These are phyloP conservation scores for Paxillus involutus DNA, from an alignment of 768 basidiomycete genomes.

Conservation along the genomic window DNA sequence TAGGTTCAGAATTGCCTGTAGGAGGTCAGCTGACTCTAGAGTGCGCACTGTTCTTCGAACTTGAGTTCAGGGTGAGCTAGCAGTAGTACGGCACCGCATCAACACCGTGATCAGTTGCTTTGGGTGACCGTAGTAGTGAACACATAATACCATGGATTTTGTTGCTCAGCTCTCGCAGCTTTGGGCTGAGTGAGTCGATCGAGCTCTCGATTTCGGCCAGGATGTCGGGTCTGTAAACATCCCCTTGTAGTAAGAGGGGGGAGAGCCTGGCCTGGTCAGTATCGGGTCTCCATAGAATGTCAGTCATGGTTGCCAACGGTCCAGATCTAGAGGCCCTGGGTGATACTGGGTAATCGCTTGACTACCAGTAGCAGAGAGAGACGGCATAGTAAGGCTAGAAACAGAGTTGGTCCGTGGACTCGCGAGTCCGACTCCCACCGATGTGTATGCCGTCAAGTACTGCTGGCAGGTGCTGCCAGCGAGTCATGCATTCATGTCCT, in stretches of 20 bases:
- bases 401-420: no score
- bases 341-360: not conserved
- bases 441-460: no score
- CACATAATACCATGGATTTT: constrained; percentile 63
- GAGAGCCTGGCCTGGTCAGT: constrained; percentile 19
- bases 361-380: no score
- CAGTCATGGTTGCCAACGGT: not conserved
- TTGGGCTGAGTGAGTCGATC: constrained; percentile 51
- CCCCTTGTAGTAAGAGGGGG: constrained; percentile 19
- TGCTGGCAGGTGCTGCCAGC: no score
- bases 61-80: constrained; percentile 69
- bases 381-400: no score
- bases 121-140: not conserved
- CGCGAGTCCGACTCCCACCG: no score
- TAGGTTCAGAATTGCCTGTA: not conserved
- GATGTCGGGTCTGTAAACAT: constrained; percentile 57
- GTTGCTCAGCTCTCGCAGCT: constrained; percentile 60
- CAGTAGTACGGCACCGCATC: no score
- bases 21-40: not conserved
- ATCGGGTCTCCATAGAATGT: constrained; percentile 48
- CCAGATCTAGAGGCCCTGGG: no score
- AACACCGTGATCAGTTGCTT: not conserved
- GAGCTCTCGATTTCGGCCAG: constrained; percentile 58
- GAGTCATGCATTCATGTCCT: no score
- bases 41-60: constrained; percentile 62